Evolutionary conservation across 805 yeast species (phyloP).

Genomic region (Lachancea cidri): DNA sequence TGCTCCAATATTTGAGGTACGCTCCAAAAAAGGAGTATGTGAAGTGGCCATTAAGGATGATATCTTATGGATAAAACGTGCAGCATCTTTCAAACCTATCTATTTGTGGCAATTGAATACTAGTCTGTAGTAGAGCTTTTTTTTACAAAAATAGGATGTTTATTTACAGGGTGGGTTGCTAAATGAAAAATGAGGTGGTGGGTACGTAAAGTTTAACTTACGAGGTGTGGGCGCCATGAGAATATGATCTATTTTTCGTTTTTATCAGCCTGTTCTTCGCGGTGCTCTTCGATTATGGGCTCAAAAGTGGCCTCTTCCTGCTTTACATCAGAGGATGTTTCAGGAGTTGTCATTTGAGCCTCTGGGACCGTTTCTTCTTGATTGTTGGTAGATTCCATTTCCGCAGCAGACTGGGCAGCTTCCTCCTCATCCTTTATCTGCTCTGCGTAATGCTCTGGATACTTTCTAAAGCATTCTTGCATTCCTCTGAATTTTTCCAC

Average conservation of each 20-base stretch:
- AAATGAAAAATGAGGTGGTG: too few relatives aligned
- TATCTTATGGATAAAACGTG: slow-evolving; percentile 48
- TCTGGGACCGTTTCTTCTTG: slow-evolving; percentile 5
- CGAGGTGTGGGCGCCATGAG: too few relatives aligned
- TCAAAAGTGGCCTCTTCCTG: slow-evolving; percentile 14
- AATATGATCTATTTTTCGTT: too few relatives aligned
- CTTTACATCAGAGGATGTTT: slow-evolving; percentile 12
- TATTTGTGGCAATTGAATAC: slow-evolving; percentile 13
- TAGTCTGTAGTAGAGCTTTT: neutral
- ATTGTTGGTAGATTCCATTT: slow-evolving; percentile 12
- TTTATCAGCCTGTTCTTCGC: neutral
- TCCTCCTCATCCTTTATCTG: slow-evolving; percentile 79
- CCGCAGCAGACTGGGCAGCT: slow-evolving; percentile 27
- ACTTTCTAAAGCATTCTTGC: slow-evolving; percentile 89
- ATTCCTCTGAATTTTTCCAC: slow-evolving; percentile 81
- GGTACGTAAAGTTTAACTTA: too few relatives aligned
- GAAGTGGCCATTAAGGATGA: slow-evolving; percentile 53
- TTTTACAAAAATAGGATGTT: neutral
- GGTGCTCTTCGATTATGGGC: slow-evolving; percentile 11
- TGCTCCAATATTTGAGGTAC: slow-evolving; percentile 23
- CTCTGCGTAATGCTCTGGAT: slow-evolving; percentile 92
- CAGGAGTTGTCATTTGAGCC: slow-evolving; percentile 7
- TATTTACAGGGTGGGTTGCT: neutral
- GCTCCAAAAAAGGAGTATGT: slow-evolving; percentile 2
- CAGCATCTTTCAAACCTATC: slow-evolving; percentile 18